phyloP scores from a whole-genome alignment of 2,329 filamentous ascomycete species.

The Xylaria sp. region DNA sequence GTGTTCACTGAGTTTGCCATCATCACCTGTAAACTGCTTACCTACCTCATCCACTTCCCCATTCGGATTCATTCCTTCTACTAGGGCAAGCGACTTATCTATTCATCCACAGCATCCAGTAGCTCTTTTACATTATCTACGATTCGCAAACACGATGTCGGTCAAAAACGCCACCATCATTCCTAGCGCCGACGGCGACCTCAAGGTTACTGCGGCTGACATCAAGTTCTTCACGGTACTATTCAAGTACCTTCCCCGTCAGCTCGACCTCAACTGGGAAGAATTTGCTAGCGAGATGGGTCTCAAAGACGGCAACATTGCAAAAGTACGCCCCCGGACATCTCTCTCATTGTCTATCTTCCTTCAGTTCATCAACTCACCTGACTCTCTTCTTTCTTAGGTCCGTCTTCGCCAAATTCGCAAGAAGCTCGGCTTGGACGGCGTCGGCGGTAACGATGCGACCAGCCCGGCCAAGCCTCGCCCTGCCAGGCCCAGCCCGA shows the following conservation, averaged over 20 bases:
- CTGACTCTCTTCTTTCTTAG: not conserved
- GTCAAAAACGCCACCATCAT: not conserved
- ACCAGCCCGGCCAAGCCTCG: not conserved
- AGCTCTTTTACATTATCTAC: not conserved
- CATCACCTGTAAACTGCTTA: not conserved
- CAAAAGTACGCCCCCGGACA: conserved; percentile 35
- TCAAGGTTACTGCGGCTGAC: conserved; percentile 16
- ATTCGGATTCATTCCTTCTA: not conserved
- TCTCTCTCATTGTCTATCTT: not conserved
- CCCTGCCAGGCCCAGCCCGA: not conserved
- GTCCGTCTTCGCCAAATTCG: conserved; percentile 20
- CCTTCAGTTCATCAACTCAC: not conserved
- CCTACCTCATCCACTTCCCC: not conserved
- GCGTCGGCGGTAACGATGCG: not conserved
- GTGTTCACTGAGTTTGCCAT: not conserved
- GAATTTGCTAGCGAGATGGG: conserved; percentile 27
- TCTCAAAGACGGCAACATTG: conserved; percentile 26
- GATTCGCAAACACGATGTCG: conserved; percentile 13
- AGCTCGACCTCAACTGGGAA: conserved; percentile 29
- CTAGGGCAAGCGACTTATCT: not conserved
- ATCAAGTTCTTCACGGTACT: conserved; percentile 29
- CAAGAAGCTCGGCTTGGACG: conserved; percentile 8
- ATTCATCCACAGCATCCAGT: not conserved
- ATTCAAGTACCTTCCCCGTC: conserved; percentile 32
- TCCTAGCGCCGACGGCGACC: not conserved